Conservation (phyloP, 2,329 filamentous ascomycete species). For the Alternaria rosae region DNA sequence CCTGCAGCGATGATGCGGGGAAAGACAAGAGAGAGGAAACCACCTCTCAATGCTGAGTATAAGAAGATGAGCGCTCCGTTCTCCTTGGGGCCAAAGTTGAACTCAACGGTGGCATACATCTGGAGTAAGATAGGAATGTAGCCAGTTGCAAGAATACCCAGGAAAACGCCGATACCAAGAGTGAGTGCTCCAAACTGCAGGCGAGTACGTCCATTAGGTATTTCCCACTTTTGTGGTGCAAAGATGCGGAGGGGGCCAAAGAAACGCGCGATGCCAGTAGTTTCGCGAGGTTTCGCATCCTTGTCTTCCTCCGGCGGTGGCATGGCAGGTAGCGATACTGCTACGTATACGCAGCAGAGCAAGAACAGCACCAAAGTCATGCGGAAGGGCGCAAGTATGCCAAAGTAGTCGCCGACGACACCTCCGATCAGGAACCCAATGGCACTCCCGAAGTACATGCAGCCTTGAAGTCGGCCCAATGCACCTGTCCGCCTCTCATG, state of each 20-base stretch:
- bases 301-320: constrained; percentile 49
- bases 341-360: constrained; percentile 52
- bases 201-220: constrained; percentile 59
- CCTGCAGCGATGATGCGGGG: constrained; percentile 54
- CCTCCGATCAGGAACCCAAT: constrained; percentile 71
- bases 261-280: constrained; percentile 60
- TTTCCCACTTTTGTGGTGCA: constrained; percentile 62
- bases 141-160: constrained; percentile 72
- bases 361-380: constrained; percentile 66
- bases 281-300: constrained; percentile 26
- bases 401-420: constrained; percentile 68
- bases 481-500: constrained; percentile 68
- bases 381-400: constrained; percentile 70
- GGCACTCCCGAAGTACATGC: constrained; percentile 71
- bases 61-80: constrained; percentile 57
- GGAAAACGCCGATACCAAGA: constrained; percentile 70
- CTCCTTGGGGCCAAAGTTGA: constrained; percentile 54
- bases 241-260: constrained; percentile 71
- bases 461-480: constrained; percentile 71
- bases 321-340: constrained; percentile 58
- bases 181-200: constrained; percentile 70
- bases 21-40: constrained; percentile 56
- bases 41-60: constrained; percentile 54
- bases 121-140: constrained; percentile 68
- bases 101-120: constrained; percentile 57